Percentiles rank a stretch among this genome's conserved stretches.
phyloP scores from a whole-genome alignment of 306 rosid species.

The Prunus padus region DNA sequence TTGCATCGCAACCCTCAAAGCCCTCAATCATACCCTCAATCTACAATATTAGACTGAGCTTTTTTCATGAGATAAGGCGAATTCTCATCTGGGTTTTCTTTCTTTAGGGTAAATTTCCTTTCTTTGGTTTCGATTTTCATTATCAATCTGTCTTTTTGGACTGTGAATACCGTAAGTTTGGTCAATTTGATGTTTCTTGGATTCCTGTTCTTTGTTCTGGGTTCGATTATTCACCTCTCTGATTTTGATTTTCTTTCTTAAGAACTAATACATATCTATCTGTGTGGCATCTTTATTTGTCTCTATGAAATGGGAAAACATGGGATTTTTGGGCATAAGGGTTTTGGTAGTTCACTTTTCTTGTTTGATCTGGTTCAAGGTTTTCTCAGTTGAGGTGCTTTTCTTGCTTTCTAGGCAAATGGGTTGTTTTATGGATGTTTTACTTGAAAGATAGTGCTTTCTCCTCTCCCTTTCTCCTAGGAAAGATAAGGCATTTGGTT shows the following conservation, averaged over 20 bases:
- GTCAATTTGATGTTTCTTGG: conserved; percentile 2
- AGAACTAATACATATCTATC: background rate
- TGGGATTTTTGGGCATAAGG: conserved; percentile 41
- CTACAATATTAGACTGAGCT: conserved; percentile 10
- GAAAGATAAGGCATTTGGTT: background rate
- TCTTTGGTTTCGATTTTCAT: conserved; percentile 3
- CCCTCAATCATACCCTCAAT: background rate
- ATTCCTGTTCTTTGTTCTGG: background rate
- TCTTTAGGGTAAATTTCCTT: conserved; percentile 1
- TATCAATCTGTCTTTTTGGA: conserved; percentile 7
- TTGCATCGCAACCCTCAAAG: conserved; percentile 22
- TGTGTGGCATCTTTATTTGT: conserved; percentile 9
- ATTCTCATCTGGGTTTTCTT: conserved; percentile 27
- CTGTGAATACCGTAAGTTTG: conserved; percentile 8
- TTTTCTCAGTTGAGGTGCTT: conserved; percentile 15
- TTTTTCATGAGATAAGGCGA: conserved; percentile 35
- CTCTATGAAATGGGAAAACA: conserved; percentile 26
- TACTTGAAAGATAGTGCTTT: background rate
- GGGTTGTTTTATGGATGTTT: background rate
- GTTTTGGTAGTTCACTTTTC: conserved; percentile 24
- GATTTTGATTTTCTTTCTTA: background rate
- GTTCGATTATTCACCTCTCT: background rate
- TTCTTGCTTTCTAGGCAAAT: conserved; percentile 17
- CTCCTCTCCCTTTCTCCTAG: background rate
- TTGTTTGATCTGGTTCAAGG: conserved; percentile 19